phyloP scores from a whole-genome alignment of 768 basidiomycete genomes.

The Lentinula sp. region DNA sequence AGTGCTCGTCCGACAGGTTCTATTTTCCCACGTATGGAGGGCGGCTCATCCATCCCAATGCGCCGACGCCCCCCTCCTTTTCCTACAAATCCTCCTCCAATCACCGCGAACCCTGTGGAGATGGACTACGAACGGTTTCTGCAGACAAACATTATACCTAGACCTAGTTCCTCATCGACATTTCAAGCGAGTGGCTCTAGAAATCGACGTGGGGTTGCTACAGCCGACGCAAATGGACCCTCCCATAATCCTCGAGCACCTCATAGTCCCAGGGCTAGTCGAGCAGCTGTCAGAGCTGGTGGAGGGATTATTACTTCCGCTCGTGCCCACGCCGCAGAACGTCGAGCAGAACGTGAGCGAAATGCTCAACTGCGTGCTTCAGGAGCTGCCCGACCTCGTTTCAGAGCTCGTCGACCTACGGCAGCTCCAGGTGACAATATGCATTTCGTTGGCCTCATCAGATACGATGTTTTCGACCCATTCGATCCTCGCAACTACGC shows the following conservation, averaged over 20 bases:
- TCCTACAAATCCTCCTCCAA: neutral
- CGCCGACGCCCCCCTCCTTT: neutral
- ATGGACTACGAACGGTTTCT: slow-evolving; percentile 1
- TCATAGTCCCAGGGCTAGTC: neutral
- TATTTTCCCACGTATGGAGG: neutral
- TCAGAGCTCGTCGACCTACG: neutral
- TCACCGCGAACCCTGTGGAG: neutral
- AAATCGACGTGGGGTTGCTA: neutral
- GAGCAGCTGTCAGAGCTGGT: neutral
- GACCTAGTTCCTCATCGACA: neutral
- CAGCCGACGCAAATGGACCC: neutral
- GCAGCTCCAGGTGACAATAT: neutral
- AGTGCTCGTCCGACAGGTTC: neutral
- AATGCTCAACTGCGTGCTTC: neutral
- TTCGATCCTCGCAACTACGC: neutral
- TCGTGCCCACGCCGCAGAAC: neutral
- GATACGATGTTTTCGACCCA: neutral
- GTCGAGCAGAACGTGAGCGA: neutral
- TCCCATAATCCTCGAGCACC: too few relatives aligned
- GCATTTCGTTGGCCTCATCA: neutral
- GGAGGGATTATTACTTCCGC: slow-evolving; percentile 2
- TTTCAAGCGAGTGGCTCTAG: neutral
- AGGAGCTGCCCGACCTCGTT: neutral
- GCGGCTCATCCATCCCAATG: neutral
- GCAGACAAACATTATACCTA: neutral